A percentile compares a stretch with the other conserved stretches of the same genome.
Evolutionary conservation across 2,329 filamentous ascomycete species (phyloP).

Genomic region (Nemania abortiva): DNA sequence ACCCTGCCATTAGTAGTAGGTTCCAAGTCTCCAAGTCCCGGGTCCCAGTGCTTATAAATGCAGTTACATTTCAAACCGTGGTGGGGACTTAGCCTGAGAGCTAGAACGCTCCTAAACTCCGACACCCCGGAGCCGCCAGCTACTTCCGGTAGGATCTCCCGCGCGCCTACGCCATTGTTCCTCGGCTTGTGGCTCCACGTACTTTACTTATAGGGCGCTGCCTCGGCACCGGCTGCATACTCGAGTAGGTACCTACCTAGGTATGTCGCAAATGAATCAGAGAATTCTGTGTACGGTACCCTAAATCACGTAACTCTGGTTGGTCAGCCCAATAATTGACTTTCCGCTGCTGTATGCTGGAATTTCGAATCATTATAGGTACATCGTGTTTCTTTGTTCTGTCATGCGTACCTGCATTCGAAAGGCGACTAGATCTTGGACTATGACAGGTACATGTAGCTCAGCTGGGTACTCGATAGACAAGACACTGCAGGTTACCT

Average conservation of each 20-base stretch:
- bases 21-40: too few species aligned
- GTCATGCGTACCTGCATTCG: background rate
- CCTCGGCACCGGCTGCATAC: too few species aligned
- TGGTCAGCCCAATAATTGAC: background rate
- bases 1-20: background rate
- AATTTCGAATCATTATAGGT: background rate
- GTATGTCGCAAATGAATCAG: too few species aligned
- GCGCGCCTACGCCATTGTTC: too few species aligned
- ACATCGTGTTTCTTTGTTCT: background rate
- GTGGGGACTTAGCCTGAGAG: too few species aligned
- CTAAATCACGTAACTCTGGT: background rate
- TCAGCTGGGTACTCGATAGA: background rate
- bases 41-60: too few species aligned
- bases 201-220: background rate
- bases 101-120: constrained; percentile 6
- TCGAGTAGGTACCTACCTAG: too few species aligned
- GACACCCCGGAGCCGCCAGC: constrained; percentile 24
- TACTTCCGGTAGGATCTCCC: constrained; percentile 31
- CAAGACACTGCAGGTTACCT: background rate
- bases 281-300: too few species aligned
- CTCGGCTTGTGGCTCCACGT: too few species aligned
- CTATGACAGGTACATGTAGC: too few species aligned
- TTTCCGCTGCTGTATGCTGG: too few species aligned
- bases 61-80: too few species aligned
- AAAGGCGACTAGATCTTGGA: background rate